phyloP scores from a whole-genome alignment of 148 eudicot species.

The Rhododendron kiyosumense region DNA sequence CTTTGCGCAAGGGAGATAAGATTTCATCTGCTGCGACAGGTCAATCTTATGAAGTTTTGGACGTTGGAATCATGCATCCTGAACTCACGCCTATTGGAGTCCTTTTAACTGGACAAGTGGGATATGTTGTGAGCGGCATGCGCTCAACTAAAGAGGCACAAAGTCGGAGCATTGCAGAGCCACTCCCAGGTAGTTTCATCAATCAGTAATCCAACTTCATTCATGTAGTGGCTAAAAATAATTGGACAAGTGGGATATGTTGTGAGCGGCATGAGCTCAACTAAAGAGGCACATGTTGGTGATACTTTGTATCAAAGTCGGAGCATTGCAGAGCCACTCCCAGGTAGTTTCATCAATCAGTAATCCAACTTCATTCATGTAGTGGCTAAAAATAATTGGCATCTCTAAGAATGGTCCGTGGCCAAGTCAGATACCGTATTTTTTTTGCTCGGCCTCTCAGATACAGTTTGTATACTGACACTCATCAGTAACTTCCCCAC shows the following conservation, averaged over 20 bases:
- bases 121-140: slow-evolving; percentile 92
- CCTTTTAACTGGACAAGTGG: slow-evolving; percentile 92
- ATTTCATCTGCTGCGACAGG: slow-evolving; percentile 82
- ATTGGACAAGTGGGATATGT: slow-evolving; percentile 94
- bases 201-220: neutral
- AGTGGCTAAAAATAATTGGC: neutral
- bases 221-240: too few relatives aligned
- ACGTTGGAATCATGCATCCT: slow-evolving; percentile 96
- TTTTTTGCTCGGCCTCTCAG: too few relatives aligned
- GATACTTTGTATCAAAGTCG: slow-evolving; percentile 9
- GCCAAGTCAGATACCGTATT: too few relatives aligned
- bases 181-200: slow-evolving; percentile 68
- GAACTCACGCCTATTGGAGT: slow-evolving; percentile 82
- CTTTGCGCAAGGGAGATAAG: slow-evolving; percentile 75
- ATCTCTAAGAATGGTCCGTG: neutral
- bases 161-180: slow-evolving; percentile 49
- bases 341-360: slow-evolving; percentile 40
- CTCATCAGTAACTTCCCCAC: neutral
- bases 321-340: slow-evolving; percentile 66
- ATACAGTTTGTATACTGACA: neutral
- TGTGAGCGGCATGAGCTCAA: slow-evolving; percentile 92
- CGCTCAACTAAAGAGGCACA: slow-evolving; percentile 93
- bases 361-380: neutral
- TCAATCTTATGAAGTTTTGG: slow-evolving; percentile 80
- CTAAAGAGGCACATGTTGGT: slow-evolving; percentile 66